Percentiles rank a stretch among this genome's conserved stretches.
phyloP scores from a whole-genome alignment of 1,284 basidiomycete genomes.

The Cystobasidium sp. region DNA sequence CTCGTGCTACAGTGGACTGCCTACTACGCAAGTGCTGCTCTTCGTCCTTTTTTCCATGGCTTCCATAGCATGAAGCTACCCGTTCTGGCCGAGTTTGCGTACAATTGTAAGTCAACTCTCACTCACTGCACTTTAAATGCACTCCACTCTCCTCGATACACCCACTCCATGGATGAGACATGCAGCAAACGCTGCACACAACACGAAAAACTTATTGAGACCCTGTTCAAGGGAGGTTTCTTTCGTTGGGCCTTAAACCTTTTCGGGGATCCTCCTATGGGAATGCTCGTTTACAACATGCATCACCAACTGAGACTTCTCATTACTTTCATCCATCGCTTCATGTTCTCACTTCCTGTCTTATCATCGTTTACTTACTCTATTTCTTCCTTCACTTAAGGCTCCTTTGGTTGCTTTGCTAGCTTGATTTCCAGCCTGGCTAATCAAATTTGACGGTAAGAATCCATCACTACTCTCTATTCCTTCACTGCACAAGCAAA shows the following conservation, averaged over 20 bases:
- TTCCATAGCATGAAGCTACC: not conserved
- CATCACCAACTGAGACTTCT: conserved; percentile 42
- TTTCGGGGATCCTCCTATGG: conserved; percentile 3
- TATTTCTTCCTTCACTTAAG: not conserved
- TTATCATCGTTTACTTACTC: not conserved
- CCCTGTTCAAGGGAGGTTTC: conserved; percentile 2
- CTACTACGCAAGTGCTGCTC: too few species aligned
- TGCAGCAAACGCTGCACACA: conserved; percentile 28
- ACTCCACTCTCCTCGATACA: not conserved
- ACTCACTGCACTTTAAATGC: not conserved
- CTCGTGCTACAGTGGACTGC: too few species aligned
- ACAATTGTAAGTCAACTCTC: not conserved
- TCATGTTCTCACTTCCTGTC: not conserved
- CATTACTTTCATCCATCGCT: not conserved
- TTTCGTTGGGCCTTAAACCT: not conserved
- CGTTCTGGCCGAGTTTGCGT: conserved; percentile 11
- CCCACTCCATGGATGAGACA: conserved; percentile 8
- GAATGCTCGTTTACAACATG: conserved; percentile 42
- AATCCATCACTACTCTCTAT: not conserved
- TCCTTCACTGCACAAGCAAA: not conserved
- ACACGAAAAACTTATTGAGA: conserved; percentile 26
- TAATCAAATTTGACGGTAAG: conserved; percentile 9
- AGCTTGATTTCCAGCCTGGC: not conserved
- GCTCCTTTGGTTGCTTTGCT: not conserved
- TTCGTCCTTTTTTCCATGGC: too few species aligned